These are phyloP conservation scores for Acacia pycnantha DNA, from an alignment of 331 rosid species.

Conservation along the genomic window DNA sequence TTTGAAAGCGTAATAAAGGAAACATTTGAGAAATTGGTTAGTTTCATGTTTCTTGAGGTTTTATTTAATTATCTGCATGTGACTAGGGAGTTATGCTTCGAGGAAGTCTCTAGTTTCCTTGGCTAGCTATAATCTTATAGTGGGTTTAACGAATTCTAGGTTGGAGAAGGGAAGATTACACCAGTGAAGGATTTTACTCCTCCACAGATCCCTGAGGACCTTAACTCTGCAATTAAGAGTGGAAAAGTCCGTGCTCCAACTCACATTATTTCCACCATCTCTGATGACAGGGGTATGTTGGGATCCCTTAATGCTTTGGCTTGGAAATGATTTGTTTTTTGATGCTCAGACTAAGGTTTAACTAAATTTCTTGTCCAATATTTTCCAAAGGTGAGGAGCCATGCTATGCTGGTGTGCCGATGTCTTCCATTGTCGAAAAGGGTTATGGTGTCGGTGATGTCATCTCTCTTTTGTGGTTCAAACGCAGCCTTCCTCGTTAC, in stretches of 20 bases:
- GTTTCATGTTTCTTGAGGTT: slow-evolving; percentile 29
- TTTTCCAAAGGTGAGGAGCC: slow-evolving; percentile 75
- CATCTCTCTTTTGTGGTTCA: slow-evolving; percentile 93
- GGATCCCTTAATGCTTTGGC: slow-evolving; percentile 8
- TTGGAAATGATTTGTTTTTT: background rate
- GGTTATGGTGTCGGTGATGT: slow-evolving; percentile 82
- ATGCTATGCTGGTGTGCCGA: slow-evolving; percentile 68
- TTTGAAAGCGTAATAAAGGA: slow-evolving; percentile 71
- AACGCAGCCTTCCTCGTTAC: slow-evolving; percentile 91
- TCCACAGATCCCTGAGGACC: slow-evolving; percentile 95
- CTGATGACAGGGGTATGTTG: slow-evolving; percentile 82
- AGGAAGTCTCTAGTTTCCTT: slow-evolving; percentile 9
- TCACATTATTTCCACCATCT: slow-evolving; percentile 87
- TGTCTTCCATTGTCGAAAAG: slow-evolving; percentile 62
- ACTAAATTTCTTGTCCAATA: slow-evolving; percentile 27
- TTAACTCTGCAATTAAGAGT: slow-evolving; percentile 75
- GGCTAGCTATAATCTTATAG: slow-evolving; percentile 12
- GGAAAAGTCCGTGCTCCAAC: slow-evolving; percentile 97
- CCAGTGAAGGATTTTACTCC: slow-evolving; percentile 73
- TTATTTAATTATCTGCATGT: background rate
- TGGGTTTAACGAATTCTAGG: slow-evolving; percentile 42
- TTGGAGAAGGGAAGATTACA: slow-evolving; percentile 55
- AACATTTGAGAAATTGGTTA: slow-evolving; percentile 72
- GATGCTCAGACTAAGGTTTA: slow-evolving; percentile 10
- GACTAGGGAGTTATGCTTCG: background rate